Conservation (phyloP, 1,139 yeast species). For the Kluyveromyces sp. region DNA sequence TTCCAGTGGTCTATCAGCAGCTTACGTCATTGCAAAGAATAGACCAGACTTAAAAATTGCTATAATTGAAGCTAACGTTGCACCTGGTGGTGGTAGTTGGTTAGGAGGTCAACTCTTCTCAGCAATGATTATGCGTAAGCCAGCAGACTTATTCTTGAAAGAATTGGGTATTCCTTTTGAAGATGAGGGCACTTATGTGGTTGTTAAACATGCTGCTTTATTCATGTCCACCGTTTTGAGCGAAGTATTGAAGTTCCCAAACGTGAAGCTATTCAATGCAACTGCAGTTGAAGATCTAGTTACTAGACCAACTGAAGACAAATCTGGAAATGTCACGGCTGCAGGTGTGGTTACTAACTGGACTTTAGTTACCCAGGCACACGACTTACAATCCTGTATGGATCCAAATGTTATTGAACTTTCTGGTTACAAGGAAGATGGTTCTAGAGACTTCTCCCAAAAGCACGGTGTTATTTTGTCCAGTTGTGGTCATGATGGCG, state of each 20-base stretch:
- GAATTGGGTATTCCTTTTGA: conserved; percentile 62
- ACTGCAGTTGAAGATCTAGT: conserved; percentile 77
- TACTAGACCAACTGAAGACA: conserved; percentile 51
- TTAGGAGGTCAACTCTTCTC: conserved; percentile 74
- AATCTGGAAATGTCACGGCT: conserved; percentile 49
- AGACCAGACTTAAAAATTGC: conserved; percentile 75
- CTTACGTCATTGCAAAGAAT: conserved; percentile 61
- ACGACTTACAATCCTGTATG: conserved; percentile 74
- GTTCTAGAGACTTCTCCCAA: conserved; percentile 24
- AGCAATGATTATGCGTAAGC: conserved; percentile 75
- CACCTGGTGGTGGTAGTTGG: conserved; percentile 81
- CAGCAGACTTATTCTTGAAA: conserved; percentile 60
- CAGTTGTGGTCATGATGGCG: conserved; percentile 78
- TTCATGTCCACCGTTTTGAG: conserved; percentile 68
- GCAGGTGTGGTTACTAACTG: conserved; percentile 82
- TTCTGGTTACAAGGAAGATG: conserved; percentile 28
- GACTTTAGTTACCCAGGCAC: conserved; percentile 72
- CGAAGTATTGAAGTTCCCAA: conserved; percentile 63
- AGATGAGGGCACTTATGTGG: conserved; percentile 76
- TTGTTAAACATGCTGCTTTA: conserved; percentile 73
- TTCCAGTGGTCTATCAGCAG: conserved; percentile 70
- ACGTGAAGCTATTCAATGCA: conserved; percentile 71
- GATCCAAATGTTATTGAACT: conserved; percentile 66
- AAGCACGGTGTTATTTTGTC: conserved; percentile 64
- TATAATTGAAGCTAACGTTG: conserved; percentile 64